phyloP scores from a whole-genome alignment of 2,329 filamentous ascomycete genomes.

The Exophiala sideris region DNA sequence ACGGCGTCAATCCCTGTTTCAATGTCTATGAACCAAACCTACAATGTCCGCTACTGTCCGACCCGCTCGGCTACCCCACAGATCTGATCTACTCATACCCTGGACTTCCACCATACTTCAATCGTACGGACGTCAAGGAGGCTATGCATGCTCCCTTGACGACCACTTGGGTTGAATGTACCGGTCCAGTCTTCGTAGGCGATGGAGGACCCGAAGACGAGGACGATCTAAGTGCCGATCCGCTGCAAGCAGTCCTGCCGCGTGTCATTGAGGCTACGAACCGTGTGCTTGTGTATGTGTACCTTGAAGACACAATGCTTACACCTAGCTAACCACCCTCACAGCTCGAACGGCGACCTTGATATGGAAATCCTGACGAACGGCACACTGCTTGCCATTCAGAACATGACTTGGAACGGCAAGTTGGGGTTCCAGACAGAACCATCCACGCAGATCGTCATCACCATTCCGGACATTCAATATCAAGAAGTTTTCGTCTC shows the following conservation, averaged over 20 bases:
- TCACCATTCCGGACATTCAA: constrained; percentile 17
- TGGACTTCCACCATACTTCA: constrained; percentile 64
- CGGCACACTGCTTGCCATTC: constrained; percentile 22
- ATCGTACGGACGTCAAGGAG: constrained; percentile 65
- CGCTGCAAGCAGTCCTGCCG: constrained; percentile 18
- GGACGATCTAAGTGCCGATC: constrained; percentile 17
- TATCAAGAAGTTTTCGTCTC: constrained; percentile 18
- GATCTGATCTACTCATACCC: constrained; percentile 59
- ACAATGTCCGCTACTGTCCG: constrained; percentile 68
- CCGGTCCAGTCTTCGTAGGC: constrained; percentile 17
- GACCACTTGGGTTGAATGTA: constrained; percentile 16
- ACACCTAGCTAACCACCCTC: background rate
- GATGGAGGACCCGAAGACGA: constrained; percentile 17
- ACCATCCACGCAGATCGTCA: constrained; percentile 18
- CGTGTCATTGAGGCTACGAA: constrained; percentile 23
- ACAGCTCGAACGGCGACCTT: constrained; percentile 22
- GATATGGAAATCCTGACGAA: constrained; percentile 21
- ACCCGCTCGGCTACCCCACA: constrained; percentile 67
- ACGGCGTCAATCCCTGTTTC: constrained; percentile 67
- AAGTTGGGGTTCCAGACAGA: constrained; percentile 16
- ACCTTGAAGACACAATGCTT: background rate
- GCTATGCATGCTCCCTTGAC: constrained; percentile 61
- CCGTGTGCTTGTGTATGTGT: constrained; percentile 20
- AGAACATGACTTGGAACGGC: constrained; percentile 27
- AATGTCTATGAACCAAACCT: constrained; percentile 69